Base-by-base conservation (phyloP, 306 rosid species). In the Castanopsis chinensis region DNA sequence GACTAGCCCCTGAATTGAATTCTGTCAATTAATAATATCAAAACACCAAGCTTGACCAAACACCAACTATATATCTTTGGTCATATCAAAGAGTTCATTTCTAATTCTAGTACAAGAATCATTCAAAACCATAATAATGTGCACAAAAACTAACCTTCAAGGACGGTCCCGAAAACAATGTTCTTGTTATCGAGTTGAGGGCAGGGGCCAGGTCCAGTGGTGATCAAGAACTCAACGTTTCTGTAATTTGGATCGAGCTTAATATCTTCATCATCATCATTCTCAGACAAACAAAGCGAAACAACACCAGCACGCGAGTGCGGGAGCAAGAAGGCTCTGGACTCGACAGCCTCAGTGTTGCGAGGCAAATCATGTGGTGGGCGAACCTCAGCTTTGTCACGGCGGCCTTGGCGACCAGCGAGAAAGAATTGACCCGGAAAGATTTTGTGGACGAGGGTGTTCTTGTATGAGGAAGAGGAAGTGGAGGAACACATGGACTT, bases 201-300 rank as follows among this genome's bases (percentile, higher is more conserved):
- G 51, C 97, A 92, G 27, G 97, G 99, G 1, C 95, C 95, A 1
- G 99, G 97, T 6, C 99, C 99, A 4, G 97, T 92, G 27, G 97
- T 92, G 80, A 94, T 88, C 52, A 91, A 85, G 84, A 94, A 94
- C 65, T 94, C 97, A 18, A 92, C 97, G 17, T 94, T 94, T 6
- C 92, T 82, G 69, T 94, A 94, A 18, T 79, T 77, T 0, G 95
- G 92, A 43, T 90, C 93, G 65, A 92, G 89, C 82, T 88, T 92
- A 8, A 94, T 59, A 17, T 88, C 89, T 0, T 91, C 95, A 0
- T 91, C 97, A 13, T 94, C 98, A 60, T 91, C 97, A 54, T 94
- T 94, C 69, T 91, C 98, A 0, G 97, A 92, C 0, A 94, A 83
- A 23, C 92, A 84, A 4, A 94, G 93, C 35, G 98, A 94, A 78